Conservation (phyloP, 352 stramenopile species). For the Globisporangium cederbergense region DNA sequence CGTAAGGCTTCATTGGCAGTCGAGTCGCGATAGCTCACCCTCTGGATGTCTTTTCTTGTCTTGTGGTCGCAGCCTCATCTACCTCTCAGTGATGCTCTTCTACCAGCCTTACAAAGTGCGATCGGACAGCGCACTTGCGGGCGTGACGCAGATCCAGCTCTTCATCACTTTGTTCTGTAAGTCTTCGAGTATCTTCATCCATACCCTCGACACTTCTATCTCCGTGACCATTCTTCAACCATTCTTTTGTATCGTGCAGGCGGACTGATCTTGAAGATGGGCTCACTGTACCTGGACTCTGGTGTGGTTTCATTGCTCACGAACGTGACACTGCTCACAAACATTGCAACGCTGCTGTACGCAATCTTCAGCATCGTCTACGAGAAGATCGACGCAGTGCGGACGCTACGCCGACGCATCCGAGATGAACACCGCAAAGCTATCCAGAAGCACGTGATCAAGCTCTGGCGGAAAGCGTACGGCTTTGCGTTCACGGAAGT, state of each 20-base stretch:
- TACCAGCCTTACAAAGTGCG: slow-evolving; percentile 60
- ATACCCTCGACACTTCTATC: too few relatives aligned
- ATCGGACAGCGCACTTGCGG: slow-evolving; percentile 60
- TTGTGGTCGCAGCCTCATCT: slow-evolving; percentile 44
- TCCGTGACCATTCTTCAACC: too few relatives aligned
- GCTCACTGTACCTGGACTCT: slow-evolving; percentile 36
- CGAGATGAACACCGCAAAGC: slow-evolving; percentile 47
- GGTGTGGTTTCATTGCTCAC: slow-evolving; percentile 47
- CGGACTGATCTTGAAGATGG: slow-evolving; percentile 70
- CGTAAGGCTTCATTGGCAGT: background rate
- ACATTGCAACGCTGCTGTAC: slow-evolving; percentile 45
- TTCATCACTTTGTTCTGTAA: slow-evolving; percentile 80
- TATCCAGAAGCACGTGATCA: slow-evolving; percentile 38
- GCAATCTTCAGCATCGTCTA: slow-evolving; percentile 53
- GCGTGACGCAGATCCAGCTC: slow-evolving; percentile 68
- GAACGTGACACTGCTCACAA: slow-evolving; percentile 47
- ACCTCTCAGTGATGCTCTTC: slow-evolving; percentile 73
- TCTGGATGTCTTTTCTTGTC: background rate
- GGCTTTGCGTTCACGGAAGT: slow-evolving; percentile 53
- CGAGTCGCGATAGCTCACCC: background rate
- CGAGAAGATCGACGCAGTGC: slow-evolving; percentile 41
- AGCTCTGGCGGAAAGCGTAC: slow-evolving; percentile 58
- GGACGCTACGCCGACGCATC: slow-evolving; percentile 25
- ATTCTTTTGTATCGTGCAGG: slow-evolving; percentile 22
- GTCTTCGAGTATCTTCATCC: slow-evolving; percentile 8